Base-by-base conservation (phyloP, 805 yeast genomes). In the Teunomyces stri region DNA sequence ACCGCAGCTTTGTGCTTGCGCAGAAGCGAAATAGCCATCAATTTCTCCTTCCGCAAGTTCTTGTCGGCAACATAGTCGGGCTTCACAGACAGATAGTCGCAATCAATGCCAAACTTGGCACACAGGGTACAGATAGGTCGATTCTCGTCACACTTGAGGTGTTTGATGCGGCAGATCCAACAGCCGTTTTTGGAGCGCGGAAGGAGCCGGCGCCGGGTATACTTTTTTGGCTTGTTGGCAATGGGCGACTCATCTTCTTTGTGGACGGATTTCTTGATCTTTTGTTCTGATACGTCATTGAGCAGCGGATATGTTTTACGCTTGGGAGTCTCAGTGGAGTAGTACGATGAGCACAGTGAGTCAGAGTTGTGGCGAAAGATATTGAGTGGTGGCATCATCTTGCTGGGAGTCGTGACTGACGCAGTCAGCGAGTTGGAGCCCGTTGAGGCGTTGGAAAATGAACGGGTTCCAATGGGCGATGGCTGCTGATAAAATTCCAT, bases 141-240 rank as follows among this genome's bases (percentile, higher is more conserved):
- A 10, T 31, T 40, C 49, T 72, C 78, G 50, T 72, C 76, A 53
- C 78, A 72, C 51, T 72, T 72, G 47, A 72, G 61, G 51, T 72
- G 78, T 51, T 71, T 70, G 48, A 72, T 72, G 46, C 78, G 58
- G 50, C 78, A 72, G 45, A 72, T 69, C 78, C 78, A 72, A 50
- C 78, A 72, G 5, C 78, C 78, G 29, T 60, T 66, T 48, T 69
- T 69, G 2, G 75, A 69, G 40, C 77, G 56, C 2, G 75, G 75
- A 47, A 70, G 59, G 20, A 68, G 52, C 46, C 75, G 64, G 47
- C 71, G 61, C 30, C 77, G 57, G 12, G 72, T 72, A 46, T 69
- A 59, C 51, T 69, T 70, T 47, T 69, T 70, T 7, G 64, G 58
- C 41, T 58, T 52, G 28, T 35, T 35, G 25, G 22, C 22, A 20